A percentile compares a stretch with the other conserved stretches of the same genome.
Evolutionary conservation across 192 early-diverging fungal genomes (phyloP).

Genomic region (Coemansia furcata): DNA sequence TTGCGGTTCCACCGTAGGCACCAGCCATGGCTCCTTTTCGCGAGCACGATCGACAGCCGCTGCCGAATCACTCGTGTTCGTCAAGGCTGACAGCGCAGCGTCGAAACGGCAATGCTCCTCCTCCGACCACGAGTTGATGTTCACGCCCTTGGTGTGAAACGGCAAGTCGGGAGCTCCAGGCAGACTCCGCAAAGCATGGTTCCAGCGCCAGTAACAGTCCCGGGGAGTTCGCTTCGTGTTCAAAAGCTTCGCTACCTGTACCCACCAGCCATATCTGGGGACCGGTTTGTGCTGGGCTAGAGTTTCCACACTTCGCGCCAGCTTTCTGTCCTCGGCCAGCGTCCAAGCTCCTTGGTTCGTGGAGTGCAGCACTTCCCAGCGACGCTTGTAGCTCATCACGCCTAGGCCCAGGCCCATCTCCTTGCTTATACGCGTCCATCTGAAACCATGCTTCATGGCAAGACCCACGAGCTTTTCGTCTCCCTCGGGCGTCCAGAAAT

Average conservation of each 20-base stretch:
- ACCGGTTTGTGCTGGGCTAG: neutral
- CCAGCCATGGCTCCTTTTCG: conserved; percentile 12
- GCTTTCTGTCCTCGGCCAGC: conserved; percentile 5
- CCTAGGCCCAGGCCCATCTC: conserved; percentile 3
- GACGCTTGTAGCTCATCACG: conserved; percentile 3
- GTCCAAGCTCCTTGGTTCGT: conserved; percentile 11
- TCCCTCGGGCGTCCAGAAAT: neutral
- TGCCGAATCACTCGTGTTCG: neutral
- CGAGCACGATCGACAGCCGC: neutral
- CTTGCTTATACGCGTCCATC: neutral
- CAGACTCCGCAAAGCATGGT: neutral
- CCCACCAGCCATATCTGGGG: conserved; percentile 8
- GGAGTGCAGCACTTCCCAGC: conserved; percentile 1
- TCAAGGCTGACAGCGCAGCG: neutral
- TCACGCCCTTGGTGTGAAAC: neutral
- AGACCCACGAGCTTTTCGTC: neutral
- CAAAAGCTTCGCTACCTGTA: neutral
- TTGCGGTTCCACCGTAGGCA: neutral
- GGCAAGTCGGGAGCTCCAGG: neutral
- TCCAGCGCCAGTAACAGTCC: conserved; percentile 14
- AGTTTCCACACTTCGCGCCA: neutral
- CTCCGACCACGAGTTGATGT: neutral
- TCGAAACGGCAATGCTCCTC: neutral
- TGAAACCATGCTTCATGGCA: neutral
- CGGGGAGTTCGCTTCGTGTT: conserved; percentile 3